These are phyloP conservation scores for Macrophomina phaseolina DNA, from an alignment of 2,329 filamentous ascomycete species.

Conservation along the genomic window DNA sequence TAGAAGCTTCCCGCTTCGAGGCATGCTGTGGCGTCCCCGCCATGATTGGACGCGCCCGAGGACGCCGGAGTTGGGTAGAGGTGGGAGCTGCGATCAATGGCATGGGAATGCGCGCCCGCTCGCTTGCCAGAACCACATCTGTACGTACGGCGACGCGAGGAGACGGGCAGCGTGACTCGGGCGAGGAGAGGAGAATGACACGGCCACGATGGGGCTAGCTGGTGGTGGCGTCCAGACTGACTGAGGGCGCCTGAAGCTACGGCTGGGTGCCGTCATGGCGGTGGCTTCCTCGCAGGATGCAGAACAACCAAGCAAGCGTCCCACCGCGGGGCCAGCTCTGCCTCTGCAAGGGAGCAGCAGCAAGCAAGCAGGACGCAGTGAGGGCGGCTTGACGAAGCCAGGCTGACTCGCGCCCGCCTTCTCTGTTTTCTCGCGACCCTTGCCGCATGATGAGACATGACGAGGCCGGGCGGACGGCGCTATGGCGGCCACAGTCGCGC, in stretches of 20 bases:
- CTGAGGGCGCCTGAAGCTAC: neutral
- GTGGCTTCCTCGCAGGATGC: neutral
- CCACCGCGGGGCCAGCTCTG: slow-evolving; percentile 11
- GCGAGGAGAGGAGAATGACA: neutral
- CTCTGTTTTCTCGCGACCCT: slow-evolving; percentile 5
- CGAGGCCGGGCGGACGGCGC: neutral
- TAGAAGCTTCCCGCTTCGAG: neutral
- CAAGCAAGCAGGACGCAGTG: neutral
- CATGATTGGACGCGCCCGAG: neutral
- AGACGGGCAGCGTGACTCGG: neutral
- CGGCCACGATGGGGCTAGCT: neutral
- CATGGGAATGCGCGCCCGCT: slow-evolving; percentile 13
- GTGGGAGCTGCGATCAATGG: neutral
- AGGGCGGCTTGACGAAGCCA: neutral
- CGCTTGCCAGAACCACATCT: slow-evolving; percentile 7
- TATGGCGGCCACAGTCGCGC: neutral
- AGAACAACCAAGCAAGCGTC: slow-evolving; percentile 10
- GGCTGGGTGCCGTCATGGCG: neutral
- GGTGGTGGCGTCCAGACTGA: neutral
- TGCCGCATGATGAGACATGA: neutral
- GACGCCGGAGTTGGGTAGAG: neutral
- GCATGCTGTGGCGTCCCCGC: slow-evolving; percentile 1
- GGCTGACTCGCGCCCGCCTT: slow-evolving; percentile 1
- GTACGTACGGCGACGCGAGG: neutral
- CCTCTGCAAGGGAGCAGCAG: neutral